These are phyloP conservation scores for Malassezia globosa DNA, from an alignment of 1,284 basidiomycete genomes.

Conservation along the genomic window DNA sequence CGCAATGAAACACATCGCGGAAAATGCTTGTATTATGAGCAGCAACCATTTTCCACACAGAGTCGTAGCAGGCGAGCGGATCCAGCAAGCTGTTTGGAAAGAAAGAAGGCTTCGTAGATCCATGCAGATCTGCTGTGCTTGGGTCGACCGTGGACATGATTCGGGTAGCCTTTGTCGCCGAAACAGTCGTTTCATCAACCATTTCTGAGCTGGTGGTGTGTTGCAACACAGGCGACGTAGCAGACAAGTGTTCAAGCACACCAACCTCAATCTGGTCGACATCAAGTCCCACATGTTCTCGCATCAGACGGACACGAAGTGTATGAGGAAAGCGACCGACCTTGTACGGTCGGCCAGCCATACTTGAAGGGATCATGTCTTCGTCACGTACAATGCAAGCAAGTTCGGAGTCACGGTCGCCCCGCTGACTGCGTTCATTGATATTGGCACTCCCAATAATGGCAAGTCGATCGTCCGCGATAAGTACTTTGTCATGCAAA, in stretches of 20 bases:
- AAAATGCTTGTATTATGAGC: slow-evolving; percentile 43
- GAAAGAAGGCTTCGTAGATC: neutral
- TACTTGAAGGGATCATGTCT: slow-evolving; percentile 78
- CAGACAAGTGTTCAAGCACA: neutral
- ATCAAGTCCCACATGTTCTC: slow-evolving; percentile 88
- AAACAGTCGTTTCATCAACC: too few species aligned
- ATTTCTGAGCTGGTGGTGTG: neutral
- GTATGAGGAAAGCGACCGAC: slow-evolving; percentile 95
- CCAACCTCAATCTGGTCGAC: slow-evolving; percentile 65
- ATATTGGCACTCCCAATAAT: slow-evolving; percentile 99
- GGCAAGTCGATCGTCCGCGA: slow-evolving; percentile 90
- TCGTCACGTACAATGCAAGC: slow-evolving; percentile 87
- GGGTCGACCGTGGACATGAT: neutral
- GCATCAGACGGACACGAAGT: slow-evolving; percentile 83
- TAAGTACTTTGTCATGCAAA: slow-evolving; percentile 56
- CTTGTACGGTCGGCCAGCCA: slow-evolving; percentile 88
- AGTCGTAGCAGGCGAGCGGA: slow-evolving; percentile 30
- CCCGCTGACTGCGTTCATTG: slow-evolving; percentile 89
- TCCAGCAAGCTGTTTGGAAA: neutral
- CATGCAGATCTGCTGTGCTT: neutral
- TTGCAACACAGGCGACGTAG: neutral
- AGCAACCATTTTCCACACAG: slow-evolving; percentile 36
- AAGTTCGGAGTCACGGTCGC: slow-evolving; percentile 91
- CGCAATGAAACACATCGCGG: slow-evolving; percentile 43
- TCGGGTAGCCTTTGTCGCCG: too few species aligned